A percentile compares a stretch with the other conserved stretches of the same genome.
These are phyloP conservation scores for Solanum dulcamara DNA, from an alignment of 257 asterid genomes.

Conservation along the genomic window DNA sequence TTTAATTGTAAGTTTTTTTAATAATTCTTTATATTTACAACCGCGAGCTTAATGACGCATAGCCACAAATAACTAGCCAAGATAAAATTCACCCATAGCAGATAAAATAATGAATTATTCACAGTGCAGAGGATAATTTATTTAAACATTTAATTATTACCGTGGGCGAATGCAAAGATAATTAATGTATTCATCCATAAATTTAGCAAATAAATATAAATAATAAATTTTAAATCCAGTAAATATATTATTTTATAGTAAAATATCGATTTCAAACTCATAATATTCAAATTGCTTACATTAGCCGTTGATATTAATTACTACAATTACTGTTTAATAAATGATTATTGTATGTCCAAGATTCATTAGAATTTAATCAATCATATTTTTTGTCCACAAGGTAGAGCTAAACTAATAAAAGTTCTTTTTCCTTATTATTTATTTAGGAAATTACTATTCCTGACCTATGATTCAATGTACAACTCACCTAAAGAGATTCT, in stretches of 20 bases:
- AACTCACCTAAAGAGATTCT: neutral
- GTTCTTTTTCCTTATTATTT: neutral
- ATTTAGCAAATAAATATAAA: neutral
- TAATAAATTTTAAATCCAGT: neutral
- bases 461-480: neutral
- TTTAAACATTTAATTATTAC: neutral
- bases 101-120: neutral
- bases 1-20: too few species aligned
- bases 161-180: neutral
- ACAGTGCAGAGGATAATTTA: neutral
- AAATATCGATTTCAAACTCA: neutral
- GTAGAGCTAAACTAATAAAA: neutral
- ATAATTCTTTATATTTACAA: too few species aligned
- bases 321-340: neutral
- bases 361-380: neutral
- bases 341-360: too few species aligned
- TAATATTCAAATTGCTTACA: neutral
- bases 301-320: neutral
- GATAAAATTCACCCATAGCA: neutral
- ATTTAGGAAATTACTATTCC: neutral
- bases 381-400: neutral
- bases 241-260: neutral
- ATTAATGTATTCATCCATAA: neutral
- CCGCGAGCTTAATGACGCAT: neutral
- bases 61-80: neutral